A percentile compares a stretch with the other conserved stretches of the same genome.
Evolutionary conservation across 805 yeast genomes (phyloP).

Genomic region (Wickerhamomyces hampshirensis): DNA sequence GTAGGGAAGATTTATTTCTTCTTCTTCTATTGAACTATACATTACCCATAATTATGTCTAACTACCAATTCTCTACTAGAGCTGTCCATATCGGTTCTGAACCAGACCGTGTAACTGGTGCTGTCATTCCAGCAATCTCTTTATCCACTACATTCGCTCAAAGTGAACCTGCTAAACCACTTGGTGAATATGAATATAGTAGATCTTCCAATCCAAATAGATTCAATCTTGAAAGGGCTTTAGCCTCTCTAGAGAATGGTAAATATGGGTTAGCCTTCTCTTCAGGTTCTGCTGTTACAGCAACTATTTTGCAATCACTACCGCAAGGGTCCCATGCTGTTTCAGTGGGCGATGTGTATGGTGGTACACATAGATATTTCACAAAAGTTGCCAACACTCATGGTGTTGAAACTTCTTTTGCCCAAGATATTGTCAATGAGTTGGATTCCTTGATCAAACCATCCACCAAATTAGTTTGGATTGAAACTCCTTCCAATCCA

Average conservation of each 20-base stretch:
- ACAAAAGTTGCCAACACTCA: constrained; percentile 79
- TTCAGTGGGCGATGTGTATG: constrained; percentile 82
- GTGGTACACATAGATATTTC: constrained; percentile 89
- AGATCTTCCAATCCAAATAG: constrained; percentile 87
- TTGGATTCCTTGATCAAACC: constrained; percentile 49
- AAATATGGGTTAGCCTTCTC: constrained; percentile 71
- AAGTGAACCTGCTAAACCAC: constrained; percentile 67
- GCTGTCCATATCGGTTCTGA: constrained; percentile 83
- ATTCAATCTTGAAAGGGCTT: constrained; percentile 70
- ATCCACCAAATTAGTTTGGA: constrained; percentile 76
- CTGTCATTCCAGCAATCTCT: constrained; percentile 81
- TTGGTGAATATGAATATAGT: constrained; percentile 79
- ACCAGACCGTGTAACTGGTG: constrained; percentile 71
- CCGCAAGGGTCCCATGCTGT: constrained; percentile 70
- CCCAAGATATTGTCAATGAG: constrained; percentile 58
- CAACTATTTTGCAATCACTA: constrained; percentile 67
- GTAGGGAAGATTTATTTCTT: too few species aligned
- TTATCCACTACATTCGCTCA: constrained; percentile 85
- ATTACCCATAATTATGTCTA: constrained; percentile 10
- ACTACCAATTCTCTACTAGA: constrained; percentile 59
- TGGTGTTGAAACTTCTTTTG: constrained; percentile 66
- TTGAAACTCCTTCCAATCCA: constrained; percentile 88
- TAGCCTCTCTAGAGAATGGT: constrained; percentile 76
- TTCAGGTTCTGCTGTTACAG: constrained; percentile 86
- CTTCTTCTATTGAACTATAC: too few species aligned